Percentiles rank a stretch among this genome's conserved stretches.
Conservation (phyloP, 1,284 basidiomycete genomes). For the Sparassis latifolia region DNA sequence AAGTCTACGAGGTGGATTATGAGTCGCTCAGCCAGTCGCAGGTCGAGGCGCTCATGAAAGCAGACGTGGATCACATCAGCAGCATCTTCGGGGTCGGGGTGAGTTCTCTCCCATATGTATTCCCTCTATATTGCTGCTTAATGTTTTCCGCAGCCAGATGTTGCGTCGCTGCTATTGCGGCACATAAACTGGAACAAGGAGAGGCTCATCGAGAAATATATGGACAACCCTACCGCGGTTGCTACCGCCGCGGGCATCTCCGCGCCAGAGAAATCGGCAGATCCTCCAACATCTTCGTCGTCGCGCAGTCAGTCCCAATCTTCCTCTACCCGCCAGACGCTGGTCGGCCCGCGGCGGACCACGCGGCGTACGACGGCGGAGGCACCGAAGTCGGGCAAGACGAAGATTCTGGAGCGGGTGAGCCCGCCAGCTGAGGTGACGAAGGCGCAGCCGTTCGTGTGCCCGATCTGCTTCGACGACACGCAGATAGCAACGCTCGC, state of each 20-base stretch:
- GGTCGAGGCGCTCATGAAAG: conserved; percentile 71
- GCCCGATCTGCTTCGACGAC: conserved; percentile 90
- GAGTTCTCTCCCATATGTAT: conserved; percentile 7
- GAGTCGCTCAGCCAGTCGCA: conserved; percentile 67
- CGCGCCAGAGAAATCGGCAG: conserved; percentile 25
- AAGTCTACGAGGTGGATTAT: conserved; percentile 75
- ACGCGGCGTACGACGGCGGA: conserved; percentile 36
- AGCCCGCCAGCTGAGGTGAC: conserved; percentile 24
- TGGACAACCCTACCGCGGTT: conserved; percentile 77
- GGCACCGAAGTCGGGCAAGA: conserved; percentile 26
- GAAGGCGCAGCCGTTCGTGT: conserved; percentile 51
- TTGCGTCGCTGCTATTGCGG: conserved; percentile 78
- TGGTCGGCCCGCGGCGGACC: conserved; percentile 27
- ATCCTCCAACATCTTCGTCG: conserved; percentile 7
- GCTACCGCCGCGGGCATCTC: conserved; percentile 65
- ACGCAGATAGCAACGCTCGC: conserved; percentile 53
- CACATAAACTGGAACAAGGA: conserved; percentile 95
- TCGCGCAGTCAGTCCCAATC: conserved; percentile 12
- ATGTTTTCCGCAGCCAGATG: conserved; percentile 24
- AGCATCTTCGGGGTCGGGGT: conserved; percentile 83
- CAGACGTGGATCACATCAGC: conserved; percentile 78
- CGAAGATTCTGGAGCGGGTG: conserved; percentile 21
- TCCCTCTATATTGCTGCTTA: neutral
- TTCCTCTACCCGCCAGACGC: conserved; percentile 15
- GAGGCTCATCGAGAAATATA: conserved; percentile 90